A percentile compares a stretch with the other conserved stretches of the same genome.
phyloP scores from a whole-genome alignment of 768 basidiomycete species.

The Lactarius tabidus region DNA sequence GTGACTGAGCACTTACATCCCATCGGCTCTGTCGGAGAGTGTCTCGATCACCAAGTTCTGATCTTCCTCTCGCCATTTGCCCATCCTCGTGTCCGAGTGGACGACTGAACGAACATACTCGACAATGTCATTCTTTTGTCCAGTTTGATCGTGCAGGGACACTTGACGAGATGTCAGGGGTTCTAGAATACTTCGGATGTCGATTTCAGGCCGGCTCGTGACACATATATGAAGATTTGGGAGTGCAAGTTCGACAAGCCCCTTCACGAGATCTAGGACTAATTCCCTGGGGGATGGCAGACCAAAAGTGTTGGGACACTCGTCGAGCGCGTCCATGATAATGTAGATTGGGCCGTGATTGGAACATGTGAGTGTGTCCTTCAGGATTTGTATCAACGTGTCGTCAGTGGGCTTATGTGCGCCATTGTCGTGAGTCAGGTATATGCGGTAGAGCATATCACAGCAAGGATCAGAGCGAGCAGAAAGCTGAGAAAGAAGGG shows the following conservation, averaged over 20 bases:
- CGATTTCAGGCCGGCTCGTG: too few relatives aligned
- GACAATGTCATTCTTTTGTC: too few relatives aligned
- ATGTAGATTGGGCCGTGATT: not conserved
- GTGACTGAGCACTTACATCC: too few relatives aligned
- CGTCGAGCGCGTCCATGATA: not conserved
- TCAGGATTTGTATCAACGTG: not conserved
- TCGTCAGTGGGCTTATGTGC: not conserved
- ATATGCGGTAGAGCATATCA: not conserved
- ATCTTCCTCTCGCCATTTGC: not conserved
- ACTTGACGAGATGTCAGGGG: not conserved
- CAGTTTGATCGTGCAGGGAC: too few relatives aligned
- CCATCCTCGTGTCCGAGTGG: not conserved
- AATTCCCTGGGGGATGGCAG: not conserved
- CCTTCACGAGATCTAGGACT: too few relatives aligned
- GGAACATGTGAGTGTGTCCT: too few relatives aligned
- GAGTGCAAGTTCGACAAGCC: not conserved
- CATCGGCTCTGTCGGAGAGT: too few relatives aligned
- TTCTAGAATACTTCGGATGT: not conserved
- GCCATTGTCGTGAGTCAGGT: not conserved
- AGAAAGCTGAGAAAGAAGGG: not conserved
- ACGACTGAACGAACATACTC: not conserved
- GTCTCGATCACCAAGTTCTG: too few relatives aligned
- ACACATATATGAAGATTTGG: not conserved
- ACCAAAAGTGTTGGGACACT: not conserved
- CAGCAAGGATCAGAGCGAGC: not conserved